Conservation (phyloP, 768 basidiomycete genomes). For the Suillus ampliporus region DNA sequence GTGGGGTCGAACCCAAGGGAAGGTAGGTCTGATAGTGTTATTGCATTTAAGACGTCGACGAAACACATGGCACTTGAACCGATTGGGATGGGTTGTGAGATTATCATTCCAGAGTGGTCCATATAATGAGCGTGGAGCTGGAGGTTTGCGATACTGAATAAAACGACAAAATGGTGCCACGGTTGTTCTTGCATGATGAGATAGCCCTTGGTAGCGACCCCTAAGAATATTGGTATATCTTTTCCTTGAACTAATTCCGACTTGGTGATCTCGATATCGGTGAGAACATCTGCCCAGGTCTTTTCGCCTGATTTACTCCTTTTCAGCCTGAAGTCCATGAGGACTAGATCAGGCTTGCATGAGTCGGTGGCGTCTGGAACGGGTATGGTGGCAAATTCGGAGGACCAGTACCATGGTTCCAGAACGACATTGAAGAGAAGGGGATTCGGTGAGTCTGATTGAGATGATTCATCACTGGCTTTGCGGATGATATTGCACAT, state of each 20-base stretch:
- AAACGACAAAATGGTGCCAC: too few relatives aligned
- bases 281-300: too few relatives aligned
- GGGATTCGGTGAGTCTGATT: background rate
- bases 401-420: background rate
- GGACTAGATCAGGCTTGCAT: background rate
- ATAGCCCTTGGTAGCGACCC: too few relatives aligned
- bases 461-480: background rate
- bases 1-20: background rate
- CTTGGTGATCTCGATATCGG: too few relatives aligned
- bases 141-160: too few relatives aligned
- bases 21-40: background rate
- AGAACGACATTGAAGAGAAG: background rate
- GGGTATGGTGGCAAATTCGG: background rate
- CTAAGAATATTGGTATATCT: too few relatives aligned
- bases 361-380: background rate
- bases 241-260: too few relatives aligned
- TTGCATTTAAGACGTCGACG: background rate
- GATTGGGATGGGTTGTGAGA: too few relatives aligned
- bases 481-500: background rate
- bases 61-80: accelerated
- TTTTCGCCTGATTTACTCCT: too few relatives aligned
- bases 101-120: too few relatives aligned
- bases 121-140: too few relatives aligned
- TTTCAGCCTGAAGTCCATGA: background rate
- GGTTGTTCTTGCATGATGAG: too few relatives aligned